Conservation (phyloP, 1,284 basidiomycete species). For the Puccinia coronata region DNA sequence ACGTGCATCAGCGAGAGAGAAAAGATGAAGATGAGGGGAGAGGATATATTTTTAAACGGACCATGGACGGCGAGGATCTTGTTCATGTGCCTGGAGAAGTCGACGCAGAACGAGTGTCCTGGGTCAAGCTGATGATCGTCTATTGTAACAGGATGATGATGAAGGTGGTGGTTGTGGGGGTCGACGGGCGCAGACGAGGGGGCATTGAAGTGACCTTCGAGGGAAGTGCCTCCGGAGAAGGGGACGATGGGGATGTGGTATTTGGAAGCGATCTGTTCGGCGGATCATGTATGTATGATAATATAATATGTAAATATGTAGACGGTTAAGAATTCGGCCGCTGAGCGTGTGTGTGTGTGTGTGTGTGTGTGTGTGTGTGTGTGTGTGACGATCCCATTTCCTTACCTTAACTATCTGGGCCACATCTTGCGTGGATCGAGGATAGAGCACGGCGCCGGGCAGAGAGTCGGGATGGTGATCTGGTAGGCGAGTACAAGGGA, state of each 20-base stretch:
- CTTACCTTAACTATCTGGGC: slow-evolving; percentile 52
- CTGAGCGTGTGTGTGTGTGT: too few species aligned
- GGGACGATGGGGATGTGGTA: slow-evolving; percentile 72
- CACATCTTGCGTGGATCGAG: slow-evolving; percentile 53
- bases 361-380: background rate
- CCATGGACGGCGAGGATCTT: slow-evolving; percentile 75
- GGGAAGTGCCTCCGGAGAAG: slow-evolving; percentile 69
- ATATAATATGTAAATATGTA: too few species aligned
- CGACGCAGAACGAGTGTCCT: slow-evolving; percentile 67
- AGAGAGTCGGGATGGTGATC: slow-evolving; percentile 40
- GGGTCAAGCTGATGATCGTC: slow-evolving; percentile 16
- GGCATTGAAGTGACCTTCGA: slow-evolving; percentile 61
- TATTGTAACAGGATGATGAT: background rate
- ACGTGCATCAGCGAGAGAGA: too few species aligned
- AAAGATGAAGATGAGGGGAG: slow-evolving; percentile 46
- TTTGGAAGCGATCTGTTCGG: slow-evolving; percentile 64
- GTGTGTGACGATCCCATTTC: too few species aligned
- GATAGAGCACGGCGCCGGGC: slow-evolving; percentile 54
- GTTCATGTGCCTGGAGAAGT: slow-evolving; percentile 77
- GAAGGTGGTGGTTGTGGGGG: background rate
- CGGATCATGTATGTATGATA: too few species aligned
- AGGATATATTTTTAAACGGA: slow-evolving; percentile 56
- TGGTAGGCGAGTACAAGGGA: background rate
- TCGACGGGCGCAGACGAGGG: slow-evolving; percentile 61
- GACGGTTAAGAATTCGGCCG: too few species aligned